Conservation (phyloP, 139 green algal species). For the Micromonas pusilla region DNA sequence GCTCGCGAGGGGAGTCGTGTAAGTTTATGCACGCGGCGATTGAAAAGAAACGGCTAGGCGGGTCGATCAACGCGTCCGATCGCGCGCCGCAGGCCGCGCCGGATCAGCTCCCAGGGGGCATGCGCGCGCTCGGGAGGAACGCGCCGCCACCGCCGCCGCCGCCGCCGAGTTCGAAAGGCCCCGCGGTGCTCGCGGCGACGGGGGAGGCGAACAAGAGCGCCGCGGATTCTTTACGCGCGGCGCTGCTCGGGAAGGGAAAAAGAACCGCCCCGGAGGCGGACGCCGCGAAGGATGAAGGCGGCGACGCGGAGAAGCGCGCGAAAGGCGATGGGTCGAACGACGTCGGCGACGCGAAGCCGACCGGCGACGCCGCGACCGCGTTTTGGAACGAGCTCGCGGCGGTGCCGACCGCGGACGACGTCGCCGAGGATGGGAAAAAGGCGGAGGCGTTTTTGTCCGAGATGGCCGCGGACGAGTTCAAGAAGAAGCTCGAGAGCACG, state of each 20-base stretch:
- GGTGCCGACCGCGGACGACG: not conserved
- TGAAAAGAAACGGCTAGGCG: not conserved
- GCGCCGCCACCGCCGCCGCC: not conserved
- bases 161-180: too few species aligned
- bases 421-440: constrained; percentile 6
- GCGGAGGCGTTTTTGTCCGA: constrained; percentile 1
- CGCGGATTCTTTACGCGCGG: constrained; percentile 33
- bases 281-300: not conserved
- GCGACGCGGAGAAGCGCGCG: not conserved
- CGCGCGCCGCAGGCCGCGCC: not conserved
- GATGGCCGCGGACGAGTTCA: constrained; percentile 27
- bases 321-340: not conserved
- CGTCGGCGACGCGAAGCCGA: not conserved
- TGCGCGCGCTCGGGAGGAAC: not conserved
- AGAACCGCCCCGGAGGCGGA: not conserved
- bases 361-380: not conserved
- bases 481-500: constrained; percentile 56
- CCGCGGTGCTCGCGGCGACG: not conserved
- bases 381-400: too few species aligned
- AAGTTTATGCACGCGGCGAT: not conserved
- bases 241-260: constrained; percentile 35
- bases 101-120: too few species aligned
- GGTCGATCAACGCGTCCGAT: constrained; percentile 19
- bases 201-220: constrained; percentile 38
- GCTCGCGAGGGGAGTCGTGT: not conserved